Percentiles rank a stretch among this genome's conserved stretches.
Conservation (phyloP, 441 rosid genomes). For the Mallotus repandus region DNA sequence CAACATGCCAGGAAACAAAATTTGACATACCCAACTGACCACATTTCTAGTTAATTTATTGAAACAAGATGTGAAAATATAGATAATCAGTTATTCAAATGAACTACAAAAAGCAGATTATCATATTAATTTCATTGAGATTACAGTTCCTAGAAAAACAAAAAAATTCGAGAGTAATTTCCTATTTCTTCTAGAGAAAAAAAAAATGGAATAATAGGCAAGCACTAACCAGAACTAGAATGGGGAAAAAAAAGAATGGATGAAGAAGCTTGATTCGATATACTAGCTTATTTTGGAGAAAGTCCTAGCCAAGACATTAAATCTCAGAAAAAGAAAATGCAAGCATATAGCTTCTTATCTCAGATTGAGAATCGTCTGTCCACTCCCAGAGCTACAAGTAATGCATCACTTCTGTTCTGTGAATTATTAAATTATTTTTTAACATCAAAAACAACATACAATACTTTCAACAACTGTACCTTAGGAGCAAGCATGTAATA, state of each 20-base stretch:
- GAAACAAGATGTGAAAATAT: background rate
- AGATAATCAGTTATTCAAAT: background rate
- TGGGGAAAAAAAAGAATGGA: background rate
- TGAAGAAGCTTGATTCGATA: background rate
- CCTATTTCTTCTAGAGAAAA: background rate
- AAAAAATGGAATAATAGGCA: background rate
- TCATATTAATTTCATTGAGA: background rate
- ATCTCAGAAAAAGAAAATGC: background rate
- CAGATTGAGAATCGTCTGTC: background rate
- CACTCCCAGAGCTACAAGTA: background rate
- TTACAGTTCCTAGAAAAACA: background rate
- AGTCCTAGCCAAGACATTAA: background rate
- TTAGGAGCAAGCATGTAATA: conserved; percentile 98
- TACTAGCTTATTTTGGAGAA: background rate
- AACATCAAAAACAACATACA: conserved; percentile 3
- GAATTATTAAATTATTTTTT: background rate
- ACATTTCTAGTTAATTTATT: background rate
- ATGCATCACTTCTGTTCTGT: background rate
- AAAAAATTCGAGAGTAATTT: background rate
- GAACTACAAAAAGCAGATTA: background rate
- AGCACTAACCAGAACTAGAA: background rate
- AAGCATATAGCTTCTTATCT: background rate
- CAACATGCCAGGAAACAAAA: background rate
- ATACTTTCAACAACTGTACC: conserved; percentile 45
- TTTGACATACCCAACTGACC: background rate